These are phyloP conservation scores for Linnemannia schmuckeri DNA, from an alignment of 192 early-diverging fungal species.

Conservation along the genomic window DNA sequence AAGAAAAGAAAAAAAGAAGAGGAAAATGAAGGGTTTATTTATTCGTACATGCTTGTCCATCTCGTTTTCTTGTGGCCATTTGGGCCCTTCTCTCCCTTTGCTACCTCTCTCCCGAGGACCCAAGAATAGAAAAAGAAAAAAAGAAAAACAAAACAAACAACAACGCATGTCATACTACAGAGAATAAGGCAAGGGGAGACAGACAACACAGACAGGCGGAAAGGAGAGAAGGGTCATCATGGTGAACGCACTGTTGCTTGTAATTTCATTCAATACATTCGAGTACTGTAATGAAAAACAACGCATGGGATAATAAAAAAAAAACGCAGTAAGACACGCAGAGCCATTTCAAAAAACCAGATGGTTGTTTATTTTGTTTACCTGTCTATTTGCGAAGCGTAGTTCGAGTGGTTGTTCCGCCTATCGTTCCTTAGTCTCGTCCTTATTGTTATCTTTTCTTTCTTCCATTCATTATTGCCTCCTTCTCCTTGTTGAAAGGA, in stretches of 20 bases:
- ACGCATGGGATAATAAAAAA: background rate
- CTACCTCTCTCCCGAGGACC: background rate
- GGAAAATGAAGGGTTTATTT: background rate
- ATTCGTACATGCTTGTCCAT: background rate
- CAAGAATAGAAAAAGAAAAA: conserved; percentile 1
- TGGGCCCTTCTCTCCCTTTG: background rate
- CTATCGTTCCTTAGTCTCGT: background rate
- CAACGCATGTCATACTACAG: background rate
- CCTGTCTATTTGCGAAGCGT: background rate
- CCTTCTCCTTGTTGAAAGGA: background rate
- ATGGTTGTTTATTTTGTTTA: background rate
- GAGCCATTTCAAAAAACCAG: background rate
- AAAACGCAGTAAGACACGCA: background rate
- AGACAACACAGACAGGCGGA: background rate
- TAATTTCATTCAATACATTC: background rate
- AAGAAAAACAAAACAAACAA: background rate
- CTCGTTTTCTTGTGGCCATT: background rate
- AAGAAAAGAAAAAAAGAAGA: background rate
- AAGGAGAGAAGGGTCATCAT: background rate
- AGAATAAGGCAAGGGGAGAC: background rate
- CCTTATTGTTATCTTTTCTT: background rate
- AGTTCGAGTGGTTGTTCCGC: background rate
- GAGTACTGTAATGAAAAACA: background rate
- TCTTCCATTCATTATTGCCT: background rate
- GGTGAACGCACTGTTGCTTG: background rate